phyloP scores from a whole-genome alignment of 345 rosid genomes.

The Linum tenue region DNA sequence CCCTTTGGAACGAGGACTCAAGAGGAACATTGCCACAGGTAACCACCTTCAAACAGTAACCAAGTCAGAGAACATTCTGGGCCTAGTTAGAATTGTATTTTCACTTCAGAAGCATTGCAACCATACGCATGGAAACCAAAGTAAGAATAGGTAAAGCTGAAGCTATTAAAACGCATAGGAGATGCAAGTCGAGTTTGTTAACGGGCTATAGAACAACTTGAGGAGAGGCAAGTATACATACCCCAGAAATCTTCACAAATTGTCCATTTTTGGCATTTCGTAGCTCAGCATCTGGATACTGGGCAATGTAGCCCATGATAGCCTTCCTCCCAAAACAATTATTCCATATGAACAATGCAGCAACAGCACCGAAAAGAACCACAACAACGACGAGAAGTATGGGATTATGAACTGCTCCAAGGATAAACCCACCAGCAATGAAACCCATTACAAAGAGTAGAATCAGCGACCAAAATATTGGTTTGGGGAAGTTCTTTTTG shows the following conservation, averaged over 20 bases:
- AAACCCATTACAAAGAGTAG: slow-evolving; percentile 75
- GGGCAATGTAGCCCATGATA: slow-evolving; percentile 57
- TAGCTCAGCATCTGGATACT: slow-evolving; percentile 85
- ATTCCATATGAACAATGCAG: slow-evolving; percentile 80
- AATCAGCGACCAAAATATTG: slow-evolving; percentile 59
- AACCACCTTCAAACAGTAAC: slow-evolving; percentile 55
- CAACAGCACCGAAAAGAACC: slow-evolving; percentile 53
- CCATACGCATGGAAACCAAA: not conserved
- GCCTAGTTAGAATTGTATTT: not conserved
- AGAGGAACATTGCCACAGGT: slow-evolving; percentile 98
- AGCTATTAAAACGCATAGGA: not conserved
- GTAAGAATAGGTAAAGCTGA: not conserved
- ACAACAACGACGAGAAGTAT: slow-evolving; percentile 67
- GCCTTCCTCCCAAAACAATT: slow-evolving; percentile 68
- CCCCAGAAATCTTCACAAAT: slow-evolving; percentile 97
- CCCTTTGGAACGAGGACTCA: slow-evolving; percentile 89
- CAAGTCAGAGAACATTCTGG: not conserved
- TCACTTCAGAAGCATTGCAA: not conserved
- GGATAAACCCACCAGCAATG: slow-evolving; percentile 79
- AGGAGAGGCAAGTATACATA: slow-evolving; percentile 22
- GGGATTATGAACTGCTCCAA: slow-evolving; percentile 83
- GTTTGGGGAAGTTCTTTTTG: slow-evolving; percentile 64
- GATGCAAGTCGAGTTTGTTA: not conserved
- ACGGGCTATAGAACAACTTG: not conserved
- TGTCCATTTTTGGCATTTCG: slow-evolving; percentile 96